phyloP scores from a whole-genome alignment of 148 eudicot species.

The Hydrangea macrophylla region DNA sequence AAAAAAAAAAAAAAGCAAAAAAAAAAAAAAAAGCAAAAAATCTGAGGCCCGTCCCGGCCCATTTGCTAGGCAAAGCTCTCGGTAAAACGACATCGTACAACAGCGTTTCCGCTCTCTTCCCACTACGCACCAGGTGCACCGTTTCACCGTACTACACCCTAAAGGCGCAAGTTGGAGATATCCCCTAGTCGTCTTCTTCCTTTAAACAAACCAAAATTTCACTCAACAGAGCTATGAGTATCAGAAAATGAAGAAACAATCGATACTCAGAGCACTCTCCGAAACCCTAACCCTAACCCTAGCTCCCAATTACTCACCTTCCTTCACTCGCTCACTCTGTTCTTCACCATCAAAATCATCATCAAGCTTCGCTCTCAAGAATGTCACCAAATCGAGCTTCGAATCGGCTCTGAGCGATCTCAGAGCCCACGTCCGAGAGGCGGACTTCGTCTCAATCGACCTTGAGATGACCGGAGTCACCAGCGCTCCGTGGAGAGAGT shows the following conservation, averaged over 20 bases:
- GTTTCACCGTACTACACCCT: no score
- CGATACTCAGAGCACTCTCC: constrained; percentile 19
- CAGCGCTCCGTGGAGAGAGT: constrained; percentile 86
- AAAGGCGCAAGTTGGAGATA: no score
- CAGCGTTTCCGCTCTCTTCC: no score
- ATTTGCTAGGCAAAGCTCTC: no score
- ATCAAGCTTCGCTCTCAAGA: constrained; percentile 53
- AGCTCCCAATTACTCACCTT: constrained; percentile 3
- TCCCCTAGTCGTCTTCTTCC: background rate
- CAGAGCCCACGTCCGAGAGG: constrained; percentile 45
- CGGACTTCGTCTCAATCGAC: constrained; percentile 85
- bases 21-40: no score
- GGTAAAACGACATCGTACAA: no score
- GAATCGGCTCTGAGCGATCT: constrained; percentile 53
- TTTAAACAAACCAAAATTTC: background rate
- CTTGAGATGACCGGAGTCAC: constrained; percentile 92
- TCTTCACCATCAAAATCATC: constrained; percentile 30
- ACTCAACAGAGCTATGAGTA: background rate
- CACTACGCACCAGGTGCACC: no score
- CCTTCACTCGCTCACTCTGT: constrained; percentile 8
- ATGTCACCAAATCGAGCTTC: constrained; percentile 82
- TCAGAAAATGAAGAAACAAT: constrained; percentile 12
- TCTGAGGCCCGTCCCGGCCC: no score
- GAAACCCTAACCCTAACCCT: constrained; percentile 45
- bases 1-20: no score